Base-by-base conservation (phyloP, 768 basidiomycete genomes). In the Suillus subaureus region DNA sequence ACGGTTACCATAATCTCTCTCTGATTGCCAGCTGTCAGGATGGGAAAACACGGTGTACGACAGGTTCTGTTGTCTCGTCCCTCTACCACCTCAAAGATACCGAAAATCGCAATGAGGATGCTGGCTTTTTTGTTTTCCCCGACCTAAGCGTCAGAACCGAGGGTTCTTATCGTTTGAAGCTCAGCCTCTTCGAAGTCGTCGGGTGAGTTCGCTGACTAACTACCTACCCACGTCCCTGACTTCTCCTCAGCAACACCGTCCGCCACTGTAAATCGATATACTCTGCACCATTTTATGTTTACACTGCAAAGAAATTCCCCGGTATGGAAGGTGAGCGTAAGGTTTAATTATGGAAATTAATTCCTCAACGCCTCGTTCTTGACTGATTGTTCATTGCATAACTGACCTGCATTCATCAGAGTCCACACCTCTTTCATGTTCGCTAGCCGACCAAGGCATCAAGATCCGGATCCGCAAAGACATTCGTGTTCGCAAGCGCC, bases 61-160 rank as follows among this genome's bases (percentile, higher is more conserved):
- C 94, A 0, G 96, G 96, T 40, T 91, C 88, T 4, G 92, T 94
- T 39, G 96, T 98, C 4, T 93, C 92, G 1, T 92, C 89, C 1
- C 80, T 98, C 13, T 97, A 97, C 74, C 95, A 97, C 73, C 83
- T 97, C 63, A 97, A 96, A 73, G 93, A 89, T 55, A 75, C 84
- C 37, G 87, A 90, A 67, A 83, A 87, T 68, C 79, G 80, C 62
- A 83, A 83, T 67, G 74, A 81, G 74, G 92, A 94, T 71, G 94
- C 93, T 9, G 96, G 94, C 0, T 96, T 96, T 81, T 99, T 99
- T 73, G 95, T 97, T 39, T 99, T 99, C 71, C 96, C 96, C 0
- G 96, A 97, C 76, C 84, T 99, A 31, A 92, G 91, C 66, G 94
- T 98, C 6, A 82, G 94, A 66, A 94, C 93, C 3, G 96, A 98